A percentile compares a stretch with the other conserved stretches of the same genome.
Conservation (phyloP, 495 filamentous ascomycete species). For the Clohesyomyces aquaticus region DNA sequence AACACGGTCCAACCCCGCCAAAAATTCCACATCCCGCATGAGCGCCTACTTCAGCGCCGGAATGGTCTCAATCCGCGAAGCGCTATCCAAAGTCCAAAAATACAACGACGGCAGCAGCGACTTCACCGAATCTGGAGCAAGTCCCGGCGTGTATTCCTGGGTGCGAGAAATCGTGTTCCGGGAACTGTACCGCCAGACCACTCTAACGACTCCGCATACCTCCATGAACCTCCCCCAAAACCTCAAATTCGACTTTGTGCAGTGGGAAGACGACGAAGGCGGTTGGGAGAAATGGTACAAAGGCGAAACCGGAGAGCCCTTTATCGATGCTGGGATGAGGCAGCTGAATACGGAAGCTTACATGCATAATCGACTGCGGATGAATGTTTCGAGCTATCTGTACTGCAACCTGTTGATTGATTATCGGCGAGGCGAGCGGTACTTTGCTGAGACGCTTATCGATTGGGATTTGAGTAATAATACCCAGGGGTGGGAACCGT, state of each 20-base stretch:
- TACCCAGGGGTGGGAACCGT: slow-evolving; percentile 54
- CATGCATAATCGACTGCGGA: slow-evolving; percentile 55
- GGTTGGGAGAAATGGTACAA: slow-evolving; percentile 53
- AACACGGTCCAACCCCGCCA: slow-evolving; percentile 48
- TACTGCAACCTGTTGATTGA: slow-evolving; percentile 52
- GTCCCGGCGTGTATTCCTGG: slow-evolving; percentile 40
- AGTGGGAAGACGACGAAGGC: slow-evolving; percentile 54
- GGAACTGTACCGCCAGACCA: slow-evolving; percentile 52
- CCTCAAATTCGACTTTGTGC: slow-evolving; percentile 53
- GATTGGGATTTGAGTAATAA: slow-evolving; percentile 55
- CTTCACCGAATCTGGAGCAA: slow-evolving; percentile 19
- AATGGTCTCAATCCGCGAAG: slow-evolving; percentile 19
- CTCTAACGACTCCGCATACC: slow-evolving; percentile 49
- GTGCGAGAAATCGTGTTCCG: slow-evolving; percentile 55
- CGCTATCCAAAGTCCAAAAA: slow-evolving; percentile 17
- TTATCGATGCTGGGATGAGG: slow-evolving; percentile 53
- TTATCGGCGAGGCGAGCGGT: slow-evolving; percentile 51
- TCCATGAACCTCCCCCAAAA: slow-evolving; percentile 54
- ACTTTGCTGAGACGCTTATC: slow-evolving; percentile 52
- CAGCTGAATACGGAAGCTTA: slow-evolving; percentile 52
- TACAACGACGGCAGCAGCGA: slow-evolving; percentile 36
- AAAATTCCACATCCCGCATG: slow-evolving; percentile 48
- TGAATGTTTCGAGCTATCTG: slow-evolving; percentile 50
- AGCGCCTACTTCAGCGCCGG: slow-evolving; percentile 52
- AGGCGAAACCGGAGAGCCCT: slow-evolving; percentile 51